Evolutionary conservation across 1,284 basidiomycete genomes (phyloP).

Genomic region (Ustilago crameri): DNA sequence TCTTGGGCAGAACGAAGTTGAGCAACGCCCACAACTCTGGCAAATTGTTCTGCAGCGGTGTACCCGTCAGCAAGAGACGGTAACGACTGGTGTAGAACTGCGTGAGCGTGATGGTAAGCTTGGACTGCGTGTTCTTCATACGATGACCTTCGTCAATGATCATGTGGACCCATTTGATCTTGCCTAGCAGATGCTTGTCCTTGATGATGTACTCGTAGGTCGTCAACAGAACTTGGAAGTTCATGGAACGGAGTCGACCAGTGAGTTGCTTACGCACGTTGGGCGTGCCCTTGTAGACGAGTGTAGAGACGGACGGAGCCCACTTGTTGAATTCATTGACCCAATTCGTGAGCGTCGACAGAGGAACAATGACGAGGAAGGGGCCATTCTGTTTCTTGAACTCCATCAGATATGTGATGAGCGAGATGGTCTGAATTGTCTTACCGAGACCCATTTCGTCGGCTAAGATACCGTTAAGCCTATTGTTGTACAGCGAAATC

Average conservation of each 20-base stretch:
- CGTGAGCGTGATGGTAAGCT: constrained; percentile 90
- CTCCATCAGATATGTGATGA: constrained; percentile 68
- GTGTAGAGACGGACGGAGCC: constrained; percentile 64
- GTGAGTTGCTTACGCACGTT: constrained; percentile 64
- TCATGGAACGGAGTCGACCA: constrained; percentile 57
- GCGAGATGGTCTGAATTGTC: constrained; percentile 68
- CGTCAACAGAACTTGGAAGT: constrained; percentile 67
- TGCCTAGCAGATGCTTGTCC: constrained; percentile 68
- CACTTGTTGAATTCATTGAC: constrained; percentile 68
- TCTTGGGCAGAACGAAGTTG: constrained; percentile 96
- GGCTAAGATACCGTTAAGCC: constrained; percentile 67
- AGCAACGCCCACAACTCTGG: constrained; percentile 98
- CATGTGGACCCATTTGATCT: constrained; percentile 68
- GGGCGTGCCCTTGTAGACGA: constrained; percentile 67
- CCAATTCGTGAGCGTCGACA: constrained; percentile 68
- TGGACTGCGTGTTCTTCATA: constrained; percentile 99
- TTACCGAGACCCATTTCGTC: constrained; percentile 69
- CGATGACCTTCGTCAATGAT: constrained; percentile 80
- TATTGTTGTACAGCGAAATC: constrained; percentile 68
- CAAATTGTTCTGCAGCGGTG: constrained; percentile 97
- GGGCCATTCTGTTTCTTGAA: constrained; percentile 67
- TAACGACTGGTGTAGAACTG: constrained; percentile 92
- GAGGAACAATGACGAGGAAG: constrained; percentile 67
- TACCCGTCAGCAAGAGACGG: constrained; percentile 96
- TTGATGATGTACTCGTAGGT: constrained; percentile 69